Evolutionary conservation across 1,284 basidiomycete genomes (phyloP).

Genomic region (Bondarzewia mesenterica): DNA sequence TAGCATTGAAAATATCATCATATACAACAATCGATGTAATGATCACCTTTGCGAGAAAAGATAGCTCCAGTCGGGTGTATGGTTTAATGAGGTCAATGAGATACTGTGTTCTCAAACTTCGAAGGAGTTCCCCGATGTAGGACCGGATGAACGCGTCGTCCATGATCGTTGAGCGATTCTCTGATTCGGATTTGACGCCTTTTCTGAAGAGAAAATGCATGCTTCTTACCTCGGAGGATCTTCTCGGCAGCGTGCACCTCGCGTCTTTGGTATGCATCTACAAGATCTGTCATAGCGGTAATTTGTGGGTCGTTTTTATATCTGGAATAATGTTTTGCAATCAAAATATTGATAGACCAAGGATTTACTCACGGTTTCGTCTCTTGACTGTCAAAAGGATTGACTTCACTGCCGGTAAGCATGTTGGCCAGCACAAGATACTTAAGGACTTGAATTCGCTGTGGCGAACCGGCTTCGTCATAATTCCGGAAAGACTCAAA

Average conservation of each 20-base stretch:
- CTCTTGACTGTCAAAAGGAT: conserved; percentile 99
- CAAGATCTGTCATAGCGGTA: conserved; percentile 95
- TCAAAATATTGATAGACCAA: not conserved
- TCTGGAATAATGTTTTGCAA: conserved; percentile 28
- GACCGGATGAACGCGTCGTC: conserved; percentile 88
- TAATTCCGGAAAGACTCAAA: conserved; percentile 99
- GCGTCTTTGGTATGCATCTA: conserved; percentile 91
- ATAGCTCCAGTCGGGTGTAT: conserved; percentile 88
- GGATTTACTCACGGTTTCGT: conserved; percentile 76
- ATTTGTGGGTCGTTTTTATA: conserved; percentile 98
- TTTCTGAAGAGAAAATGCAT: conserved; percentile 1
- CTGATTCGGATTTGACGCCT: conserved; percentile 29
- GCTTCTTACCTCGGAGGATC: conserved; percentile 69
- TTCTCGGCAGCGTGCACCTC: conserved; percentile 96
- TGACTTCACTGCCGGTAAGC: conserved; percentile 97
- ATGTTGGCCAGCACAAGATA: conserved; percentile 98
- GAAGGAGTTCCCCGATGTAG: conserved; percentile 93
- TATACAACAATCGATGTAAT: not conserved
- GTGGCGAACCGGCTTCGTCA: conserved; percentile 94
- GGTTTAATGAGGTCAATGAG: conserved; percentile 97
- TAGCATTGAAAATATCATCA: not conserved
- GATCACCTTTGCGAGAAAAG: conserved; percentile 81
- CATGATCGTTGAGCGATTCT: conserved; percentile 92
- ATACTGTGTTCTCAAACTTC: conserved; percentile 90
- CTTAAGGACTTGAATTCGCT: conserved; percentile 96